Evolutionary conservation across 140 eudicot species (phyloP).

Genomic region (Cichorium intybus): DNA sequence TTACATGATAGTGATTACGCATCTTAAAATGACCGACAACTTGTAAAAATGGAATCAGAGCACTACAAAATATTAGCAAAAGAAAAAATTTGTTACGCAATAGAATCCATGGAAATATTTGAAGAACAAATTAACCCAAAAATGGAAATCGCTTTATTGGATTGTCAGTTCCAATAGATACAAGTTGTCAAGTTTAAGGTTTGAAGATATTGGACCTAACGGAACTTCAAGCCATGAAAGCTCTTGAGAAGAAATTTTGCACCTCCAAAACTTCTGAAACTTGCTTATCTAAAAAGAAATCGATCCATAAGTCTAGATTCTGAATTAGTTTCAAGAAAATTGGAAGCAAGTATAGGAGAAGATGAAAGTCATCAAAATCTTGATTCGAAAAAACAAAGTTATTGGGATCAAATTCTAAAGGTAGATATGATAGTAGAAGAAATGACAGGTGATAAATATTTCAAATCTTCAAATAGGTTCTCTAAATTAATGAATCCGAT

Average conservation of each 20-base stretch:
- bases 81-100: conserved; percentile 70
- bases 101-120: conserved; percentile 61
- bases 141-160: conserved; percentile 69
- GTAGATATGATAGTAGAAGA: conserved; percentile 69
- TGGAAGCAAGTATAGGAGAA: conserved; percentile 23
- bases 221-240: conserved; percentile 35
- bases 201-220: conserved; percentile 39
- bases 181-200: conserved; percentile 55
- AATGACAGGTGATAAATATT: conserved; percentile 39
- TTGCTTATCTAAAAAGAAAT: conserved; percentile 36
- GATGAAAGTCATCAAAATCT: conserved; percentile 25
- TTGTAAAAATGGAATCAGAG: conserved; percentile 74
- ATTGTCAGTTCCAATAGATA: conserved; percentile 70
- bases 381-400: conserved; percentile 38
- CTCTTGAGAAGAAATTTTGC: conserved; percentile 50
- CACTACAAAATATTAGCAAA: conserved; percentile 82
- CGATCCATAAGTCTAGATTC: conserved; percentile 41
- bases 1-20: background rate
- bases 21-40: conserved; percentile 10
- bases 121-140: conserved; percentile 63
- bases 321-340: conserved; percentile 27
- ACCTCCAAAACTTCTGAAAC: conserved; percentile 46
- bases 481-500: conserved; percentile 16
- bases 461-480: conserved; percentile 28
- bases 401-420: conserved; percentile 76